phyloP scores from a whole-genome alignment of 2,329 filamentous ascomycete species.

The Nigrospora osmanthi region DNA sequence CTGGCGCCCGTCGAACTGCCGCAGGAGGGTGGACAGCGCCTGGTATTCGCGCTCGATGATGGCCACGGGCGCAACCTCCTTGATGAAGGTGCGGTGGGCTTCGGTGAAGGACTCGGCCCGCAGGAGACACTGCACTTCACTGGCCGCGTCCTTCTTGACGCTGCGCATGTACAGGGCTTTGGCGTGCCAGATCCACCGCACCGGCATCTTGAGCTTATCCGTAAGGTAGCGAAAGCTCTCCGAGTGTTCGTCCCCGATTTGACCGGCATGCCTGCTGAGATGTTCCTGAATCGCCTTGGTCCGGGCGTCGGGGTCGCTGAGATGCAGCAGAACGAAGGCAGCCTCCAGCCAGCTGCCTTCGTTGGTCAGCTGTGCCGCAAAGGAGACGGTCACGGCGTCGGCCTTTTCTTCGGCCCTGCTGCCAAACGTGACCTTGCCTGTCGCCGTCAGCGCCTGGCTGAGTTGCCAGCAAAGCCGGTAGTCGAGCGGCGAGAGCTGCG shows the following conservation, averaged over 20 bases:
- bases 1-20: slow-evolving; percentile 59
- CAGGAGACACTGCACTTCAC: slow-evolving; percentile 74
- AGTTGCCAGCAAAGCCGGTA: slow-evolving; percentile 81
- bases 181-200: slow-evolving; percentile 77
- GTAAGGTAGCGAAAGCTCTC: slow-evolving; percentile 51
- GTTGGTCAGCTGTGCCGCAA: slow-evolving; percentile 54
- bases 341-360: slow-evolving; percentile 62
- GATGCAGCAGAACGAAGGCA: slow-evolving; percentile 69
- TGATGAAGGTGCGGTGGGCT: slow-evolving; percentile 76
- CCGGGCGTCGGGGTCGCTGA: slow-evolving; percentile 56
- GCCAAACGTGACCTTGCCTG: slow-evolving; percentile 43
- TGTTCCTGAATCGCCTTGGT: slow-evolving; percentile 64
- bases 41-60: slow-evolving; percentile 78
- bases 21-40: slow-evolving; percentile 59
- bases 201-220: slow-evolving; percentile 61
- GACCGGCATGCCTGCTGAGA: slow-evolving; percentile 62
- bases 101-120: slow-evolving; percentile 68
- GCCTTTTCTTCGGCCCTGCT: slow-evolving; percentile 49
- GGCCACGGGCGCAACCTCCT: slow-evolving; percentile 71
- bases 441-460: slow-evolving; percentile 54
- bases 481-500: slow-evolving; percentile 67
- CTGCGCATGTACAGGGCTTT: slow-evolving; percentile 77
- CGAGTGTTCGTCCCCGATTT: slow-evolving; percentile 53
- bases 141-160: slow-evolving; percentile 57
- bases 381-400: slow-evolving; percentile 59